Conservation (phyloP, 2,329 filamentous ascomycete genomes). For the Sclerotinia glacialis region DNA sequence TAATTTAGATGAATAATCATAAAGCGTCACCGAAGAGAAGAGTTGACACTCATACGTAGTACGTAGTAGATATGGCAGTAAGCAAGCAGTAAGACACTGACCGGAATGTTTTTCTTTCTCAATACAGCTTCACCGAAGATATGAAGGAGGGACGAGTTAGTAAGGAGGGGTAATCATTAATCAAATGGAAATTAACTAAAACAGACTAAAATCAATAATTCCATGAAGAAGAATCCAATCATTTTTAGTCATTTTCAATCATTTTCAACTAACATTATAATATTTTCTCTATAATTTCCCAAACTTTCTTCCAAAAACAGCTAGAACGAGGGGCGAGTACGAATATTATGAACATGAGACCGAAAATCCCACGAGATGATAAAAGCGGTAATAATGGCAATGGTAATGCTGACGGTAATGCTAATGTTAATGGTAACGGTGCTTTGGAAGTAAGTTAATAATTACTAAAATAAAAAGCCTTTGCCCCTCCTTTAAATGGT, state of each 20-base stretch:
- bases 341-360: background rate
- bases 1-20: background rate
- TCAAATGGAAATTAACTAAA: background rate
- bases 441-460: conserved; percentile 1
- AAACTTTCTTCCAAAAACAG: conserved; percentile 2
- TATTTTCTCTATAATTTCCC: background rate
- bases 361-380: background rate
- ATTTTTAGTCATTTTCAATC: background rate
- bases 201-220: background rate
- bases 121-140: conserved; percentile 20
- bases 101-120: background rate
- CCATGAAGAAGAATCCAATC: background rate
- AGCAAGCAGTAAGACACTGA: background rate
- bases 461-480: background rate
- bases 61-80: background rate
- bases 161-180: conserved; percentile 11
- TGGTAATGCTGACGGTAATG: too few species aligned
- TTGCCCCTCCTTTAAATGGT: conserved; percentile 7
- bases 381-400: background rate
- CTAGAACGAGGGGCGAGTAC: background rate
- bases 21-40: background rate
- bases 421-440: background rate
- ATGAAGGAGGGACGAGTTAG: conserved; percentile 6
- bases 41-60: background rate
- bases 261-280: background rate